Percentiles rank a stretch among this genome's conserved stretches.
These are phyloP conservation scores for Amaranthus cruentus DNA, from an alignment of 148 eudicot species.

Conservation along the genomic window DNA sequence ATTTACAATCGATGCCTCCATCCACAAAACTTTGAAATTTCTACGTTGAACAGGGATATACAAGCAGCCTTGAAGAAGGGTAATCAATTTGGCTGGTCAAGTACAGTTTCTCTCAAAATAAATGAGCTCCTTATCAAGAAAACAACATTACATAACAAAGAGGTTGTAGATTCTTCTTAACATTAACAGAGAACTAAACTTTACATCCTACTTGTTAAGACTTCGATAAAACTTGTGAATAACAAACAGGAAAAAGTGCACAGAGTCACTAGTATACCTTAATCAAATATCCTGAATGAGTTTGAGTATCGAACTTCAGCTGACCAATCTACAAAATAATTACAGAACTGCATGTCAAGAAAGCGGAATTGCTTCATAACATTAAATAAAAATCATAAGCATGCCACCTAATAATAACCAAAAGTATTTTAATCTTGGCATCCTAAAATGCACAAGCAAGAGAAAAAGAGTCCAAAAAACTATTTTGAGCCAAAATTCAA, in stretches of 20 bases:
- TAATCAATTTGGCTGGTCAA: not conserved
- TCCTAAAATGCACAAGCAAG: not conserved
- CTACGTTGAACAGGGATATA: not conserved
- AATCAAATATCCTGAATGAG: constrained; percentile 53
- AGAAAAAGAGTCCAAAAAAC: not conserved
- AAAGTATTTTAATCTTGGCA: not conserved
- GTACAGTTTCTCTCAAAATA: not conserved
- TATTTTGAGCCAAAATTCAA: not conserved
- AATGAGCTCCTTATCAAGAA: not conserved
- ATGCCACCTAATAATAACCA: not conserved
- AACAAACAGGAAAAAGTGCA: not conserved
- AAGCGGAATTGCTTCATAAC: constrained; percentile 38
- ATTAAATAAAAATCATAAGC: constrained; percentile 7
- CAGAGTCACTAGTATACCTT: constrained; percentile 46
- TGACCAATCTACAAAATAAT: constrained; percentile 75
- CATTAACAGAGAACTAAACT: not conserved
- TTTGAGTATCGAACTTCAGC: constrained; percentile 47
- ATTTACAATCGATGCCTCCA: not conserved
- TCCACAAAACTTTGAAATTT: not conserved
- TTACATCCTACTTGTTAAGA: not conserved
- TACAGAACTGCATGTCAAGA: constrained; percentile 62
- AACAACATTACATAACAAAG: not conserved
- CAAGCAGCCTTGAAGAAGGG: not conserved
- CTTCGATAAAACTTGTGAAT: not conserved
- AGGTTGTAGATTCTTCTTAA: too few relatives aligned